Conservation (phyloP, 306 rosid species). For the Arachis stenosperma region DNA sequence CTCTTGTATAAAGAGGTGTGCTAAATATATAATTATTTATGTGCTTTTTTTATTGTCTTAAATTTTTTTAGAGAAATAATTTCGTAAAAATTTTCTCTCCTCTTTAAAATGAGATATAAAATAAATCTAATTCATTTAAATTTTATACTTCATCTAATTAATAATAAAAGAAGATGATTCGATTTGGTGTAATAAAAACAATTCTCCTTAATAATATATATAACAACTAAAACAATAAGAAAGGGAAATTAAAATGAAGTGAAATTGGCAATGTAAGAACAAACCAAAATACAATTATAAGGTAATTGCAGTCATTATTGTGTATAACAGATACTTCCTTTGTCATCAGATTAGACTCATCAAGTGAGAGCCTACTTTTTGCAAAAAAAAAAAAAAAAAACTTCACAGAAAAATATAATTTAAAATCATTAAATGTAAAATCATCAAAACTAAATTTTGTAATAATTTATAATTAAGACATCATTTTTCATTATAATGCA, state of each 20-base stretch:
- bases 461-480: not conserved
- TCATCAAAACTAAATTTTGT: not conserved
- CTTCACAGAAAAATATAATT: not conserved
- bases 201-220: too few relatives aligned
- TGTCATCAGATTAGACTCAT: not conserved
- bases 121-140: too few relatives aligned
- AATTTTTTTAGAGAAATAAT: too few relatives aligned
- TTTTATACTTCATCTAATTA: too few relatives aligned
- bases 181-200: too few relatives aligned
- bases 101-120: too few relatives aligned
- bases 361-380: not conserved
- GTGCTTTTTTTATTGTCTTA: too few relatives aligned
- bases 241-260: not conserved
- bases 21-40: too few relatives aligned
- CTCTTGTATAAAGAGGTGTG: too few relatives aligned
- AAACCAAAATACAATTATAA: slow-evolving; percentile 30
- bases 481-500: not conserved
- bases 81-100: too few relatives aligned
- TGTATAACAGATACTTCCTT: not conserved
- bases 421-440: not conserved
- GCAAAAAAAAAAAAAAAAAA: not conserved
- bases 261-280: not conserved
- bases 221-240: too few relatives aligned
- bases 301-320: slow-evolving; percentile 7
- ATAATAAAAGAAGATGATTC: too few relatives aligned